These are phyloP conservation scores for Sugiyamaella novakii DNA, from an alignment of 1,139 yeast species.

Conservation along the genomic window DNA sequence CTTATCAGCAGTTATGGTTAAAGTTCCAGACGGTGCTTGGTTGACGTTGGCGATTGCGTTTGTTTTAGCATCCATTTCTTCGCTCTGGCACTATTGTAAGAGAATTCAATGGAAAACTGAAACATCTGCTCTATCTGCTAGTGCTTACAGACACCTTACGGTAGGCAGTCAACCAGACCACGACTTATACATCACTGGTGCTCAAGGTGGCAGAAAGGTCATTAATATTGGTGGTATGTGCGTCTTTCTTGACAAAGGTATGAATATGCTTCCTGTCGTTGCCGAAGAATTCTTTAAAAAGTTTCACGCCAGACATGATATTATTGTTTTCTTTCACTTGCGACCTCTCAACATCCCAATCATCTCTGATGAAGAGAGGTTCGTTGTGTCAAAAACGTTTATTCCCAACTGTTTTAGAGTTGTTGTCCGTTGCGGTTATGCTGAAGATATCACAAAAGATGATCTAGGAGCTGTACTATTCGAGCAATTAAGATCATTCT, in stretches of 20 bases:
- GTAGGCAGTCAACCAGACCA: slow-evolving; percentile 21
- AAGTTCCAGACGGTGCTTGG: slow-evolving; percentile 63
- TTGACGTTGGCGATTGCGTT: slow-evolving; percentile 53
- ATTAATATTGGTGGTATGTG: slow-evolving; percentile 35
- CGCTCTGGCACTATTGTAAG: slow-evolving; percentile 51
- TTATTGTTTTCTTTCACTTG: slow-evolving; percentile 48
- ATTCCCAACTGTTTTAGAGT: slow-evolving; percentile 52
- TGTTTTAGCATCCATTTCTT: slow-evolving; percentile 49
- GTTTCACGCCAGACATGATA: slow-evolving; percentile 49
- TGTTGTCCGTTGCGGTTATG: slow-evolving; percentile 51
- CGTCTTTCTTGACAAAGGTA: slow-evolving; percentile 45
- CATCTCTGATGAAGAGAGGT: slow-evolving; percentile 46
- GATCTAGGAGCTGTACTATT: slow-evolving; percentile 13
- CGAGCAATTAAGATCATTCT: slow-evolving; percentile 15
- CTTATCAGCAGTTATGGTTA: slow-evolving; percentile 52
- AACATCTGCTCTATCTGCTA: slow-evolving; percentile 14
- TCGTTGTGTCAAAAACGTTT: slow-evolving; percentile 45
- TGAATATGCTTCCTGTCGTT: slow-evolving; percentile 46
- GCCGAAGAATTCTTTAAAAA: slow-evolving; percentile 45
- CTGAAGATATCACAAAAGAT: slow-evolving; percentile 47
- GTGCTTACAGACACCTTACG: slow-evolving; percentile 18
- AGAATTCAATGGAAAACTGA: slow-evolving; percentile 39
- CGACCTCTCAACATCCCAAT: slow-evolving; percentile 49
- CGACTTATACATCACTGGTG: slow-evolving; percentile 16
- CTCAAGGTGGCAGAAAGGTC: slow-evolving; percentile 26